These are phyloP conservation scores for Striga hermonthica DNA, from an alignment of 305 asterid genomes.

Conservation along the genomic window DNA sequence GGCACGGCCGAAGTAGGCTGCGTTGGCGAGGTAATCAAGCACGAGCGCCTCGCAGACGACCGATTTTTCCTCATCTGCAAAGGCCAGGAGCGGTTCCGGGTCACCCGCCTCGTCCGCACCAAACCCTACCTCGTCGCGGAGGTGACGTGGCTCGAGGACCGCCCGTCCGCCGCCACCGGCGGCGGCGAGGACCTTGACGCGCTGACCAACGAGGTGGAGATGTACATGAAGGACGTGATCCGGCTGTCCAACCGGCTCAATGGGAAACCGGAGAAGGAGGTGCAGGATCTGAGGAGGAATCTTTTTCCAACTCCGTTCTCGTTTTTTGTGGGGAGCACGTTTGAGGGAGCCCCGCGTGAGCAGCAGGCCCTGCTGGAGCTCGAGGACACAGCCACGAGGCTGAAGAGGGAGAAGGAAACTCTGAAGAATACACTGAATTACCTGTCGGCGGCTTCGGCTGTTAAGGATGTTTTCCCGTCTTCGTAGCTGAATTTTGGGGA, in stretches of 20 bases:
- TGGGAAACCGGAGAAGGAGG: slow-evolving; percentile 84
- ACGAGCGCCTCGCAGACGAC: slow-evolving; percentile 89
- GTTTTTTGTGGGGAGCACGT: slow-evolving; percentile 85
- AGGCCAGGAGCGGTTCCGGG: slow-evolving; percentile 95
- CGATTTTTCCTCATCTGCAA: slow-evolving; percentile 87
- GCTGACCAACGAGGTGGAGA: slow-evolving; percentile 73
- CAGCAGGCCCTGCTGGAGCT: slow-evolving; percentile 97
- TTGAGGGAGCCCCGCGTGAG: slow-evolving; percentile 92
- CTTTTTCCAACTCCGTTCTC: slow-evolving; percentile 89
- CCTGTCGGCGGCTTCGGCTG: slow-evolving; percentile 90
- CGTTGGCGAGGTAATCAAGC: slow-evolving; percentile 90
- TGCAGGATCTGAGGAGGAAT: slow-evolving; percentile 72
- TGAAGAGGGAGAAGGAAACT: slow-evolving; percentile 94
- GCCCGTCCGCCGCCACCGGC: slow-evolving; percentile 74
- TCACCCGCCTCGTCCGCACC: slow-evolving; percentile 62
- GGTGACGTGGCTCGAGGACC: slow-evolving; percentile 93
- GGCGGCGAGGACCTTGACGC: slow-evolving; percentile 65
- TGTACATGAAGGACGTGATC: slow-evolving; percentile 84
- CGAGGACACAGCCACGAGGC: slow-evolving; percentile 76
- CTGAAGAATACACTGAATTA: slow-evolving; percentile 86
- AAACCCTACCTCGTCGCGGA: slow-evolving; percentile 87
- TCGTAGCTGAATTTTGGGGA: slow-evolving; percentile 32
- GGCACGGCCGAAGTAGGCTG: slow-evolving; percentile 91
- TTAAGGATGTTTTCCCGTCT: slow-evolving; percentile 90
- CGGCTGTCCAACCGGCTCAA: slow-evolving; percentile 78